Percentiles rank a stretch among this genome's conserved stretches.
phyloP scores from a whole-genome alignment of 805 yeast species.

The Huiozyma sinensis region DNA sequence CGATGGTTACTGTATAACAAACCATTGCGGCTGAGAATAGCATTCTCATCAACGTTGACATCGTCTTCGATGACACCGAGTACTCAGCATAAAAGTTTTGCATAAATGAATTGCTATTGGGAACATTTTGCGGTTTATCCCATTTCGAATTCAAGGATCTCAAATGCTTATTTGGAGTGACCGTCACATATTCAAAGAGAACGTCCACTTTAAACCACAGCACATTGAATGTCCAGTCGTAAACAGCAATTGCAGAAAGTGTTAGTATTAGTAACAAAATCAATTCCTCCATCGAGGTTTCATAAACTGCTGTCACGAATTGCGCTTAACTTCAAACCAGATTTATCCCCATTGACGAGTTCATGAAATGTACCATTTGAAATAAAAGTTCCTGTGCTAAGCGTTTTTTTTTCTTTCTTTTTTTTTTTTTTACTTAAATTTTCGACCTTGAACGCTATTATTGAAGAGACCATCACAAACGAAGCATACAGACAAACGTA shows the following conservation, averaged over 20 bases:
- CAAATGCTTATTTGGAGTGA: conserved; percentile 4
- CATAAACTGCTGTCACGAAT: too few species aligned
- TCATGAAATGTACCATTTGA: too few species aligned
- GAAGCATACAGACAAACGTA: too few species aligned
- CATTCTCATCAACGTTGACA: conserved; percentile 11
- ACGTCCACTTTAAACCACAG: conserved; percentile 16
- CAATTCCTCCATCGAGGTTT: conserved; percentile 6
- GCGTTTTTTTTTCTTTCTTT: too few species aligned
- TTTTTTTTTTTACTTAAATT: too few species aligned
- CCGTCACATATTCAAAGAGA: conserved; percentile 16
- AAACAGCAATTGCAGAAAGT: conserved; percentile 6
- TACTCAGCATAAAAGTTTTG: conserved; percentile 24
- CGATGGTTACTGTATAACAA: conserved; percentile 21
- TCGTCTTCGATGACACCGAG: conserved; percentile 19
- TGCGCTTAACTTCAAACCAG: too few species aligned
- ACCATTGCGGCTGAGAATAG: conserved; percentile 22
- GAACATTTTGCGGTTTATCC: conserved; percentile 6
- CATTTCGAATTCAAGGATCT: conserved; percentile 5
- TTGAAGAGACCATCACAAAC: too few species aligned
- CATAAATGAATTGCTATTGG: conserved; percentile 10
- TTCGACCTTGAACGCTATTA: too few species aligned
- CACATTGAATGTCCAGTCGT: conserved; percentile 11
- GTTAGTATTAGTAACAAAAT: conserved; percentile 4
- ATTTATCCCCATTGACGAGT: too few species aligned
- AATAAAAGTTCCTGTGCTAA: too few species aligned